Evolutionary conservation across 495 filamentous ascomycete species (phyloP), one percentile per base, ranked within the genome.

Genomic region (Penicillium waksmanii): DNA sequence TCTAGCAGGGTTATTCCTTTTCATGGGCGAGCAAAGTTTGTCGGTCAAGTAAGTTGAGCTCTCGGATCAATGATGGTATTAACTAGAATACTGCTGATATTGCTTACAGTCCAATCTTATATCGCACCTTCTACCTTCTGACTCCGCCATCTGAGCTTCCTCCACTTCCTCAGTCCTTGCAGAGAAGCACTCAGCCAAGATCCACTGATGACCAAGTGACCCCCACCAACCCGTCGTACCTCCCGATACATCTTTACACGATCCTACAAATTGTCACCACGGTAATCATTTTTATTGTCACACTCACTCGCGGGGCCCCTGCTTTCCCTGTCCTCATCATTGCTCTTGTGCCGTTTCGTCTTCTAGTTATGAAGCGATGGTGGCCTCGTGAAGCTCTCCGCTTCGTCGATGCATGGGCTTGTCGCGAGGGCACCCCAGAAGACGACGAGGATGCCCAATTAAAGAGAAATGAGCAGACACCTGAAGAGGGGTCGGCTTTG

Each of bases 11-110:
- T 71, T 90, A 12, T 90, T 90, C 66, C 72, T 91, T 53, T 90
- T 89, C 70, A 89, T 90, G 87, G 87, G 86, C 10, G 85, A 89
- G 61, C 88, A 91, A 61, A 86, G 84, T 44, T 72, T 89, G n/a
- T 81, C 80, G 12, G 83, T 87, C 8, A 90, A 89, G 80, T 82
- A 74, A 56, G 72, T 57, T 15, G 11, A 38, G 6, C 5, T 6
- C 12, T 38, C 36, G 12, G 25, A 17, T 15, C 17, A 43, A 5
- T 9, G 2, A 0, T 35, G 23, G 18, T n/a, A 48, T 27, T 3
- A 2, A 25, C 7, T 1, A 25, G 9, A 6, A 48, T 7, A 3
- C 21, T 27, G 25, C 55, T 56, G 53, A 61, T 15, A 17, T 23
- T 44, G 42, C 42, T 9, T 25, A 12, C 31, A 82, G 77, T 62